A percentile compares a stretch with the other conserved stretches of the same genome.
Evolutionary conservation across 805 yeast genomes (phyloP).

Genomic region (Millerozyma acaciae): DNA sequence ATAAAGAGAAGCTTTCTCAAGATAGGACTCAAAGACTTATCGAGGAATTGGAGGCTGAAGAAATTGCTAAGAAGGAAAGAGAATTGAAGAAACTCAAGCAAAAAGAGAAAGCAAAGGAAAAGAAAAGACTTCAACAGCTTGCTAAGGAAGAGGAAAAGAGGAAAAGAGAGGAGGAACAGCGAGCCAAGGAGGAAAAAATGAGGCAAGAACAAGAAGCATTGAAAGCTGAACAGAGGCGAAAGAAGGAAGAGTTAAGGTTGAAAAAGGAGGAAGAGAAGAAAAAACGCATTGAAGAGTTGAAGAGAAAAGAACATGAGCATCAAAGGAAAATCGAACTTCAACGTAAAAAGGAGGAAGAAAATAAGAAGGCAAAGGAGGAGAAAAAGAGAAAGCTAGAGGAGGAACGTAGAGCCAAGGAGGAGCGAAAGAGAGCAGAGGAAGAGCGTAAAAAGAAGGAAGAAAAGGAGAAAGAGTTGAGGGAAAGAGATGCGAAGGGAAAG

Average conservation of each 20-base stretch:
- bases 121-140: conserved; percentile 56
- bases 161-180: conserved; percentile 52
- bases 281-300: conserved; percentile 37
- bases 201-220: conserved; percentile 30
- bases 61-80: conserved; percentile 56
- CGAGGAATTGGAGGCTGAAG: conserved; percentile 69
- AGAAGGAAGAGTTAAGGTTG: conserved; percentile 34
- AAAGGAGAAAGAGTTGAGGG: conserved; percentile 9
- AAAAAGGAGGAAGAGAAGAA: conserved; percentile 48
- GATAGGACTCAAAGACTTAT: conserved; percentile 61
- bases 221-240: conserved; percentile 34
- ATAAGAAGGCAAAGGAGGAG: conserved; percentile 22
- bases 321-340: conserved; percentile 28
- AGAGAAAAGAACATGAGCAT: conserved; percentile 30
- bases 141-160: conserved; percentile 61
- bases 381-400: conserved; percentile 21
- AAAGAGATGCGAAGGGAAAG: conserved; percentile 1
- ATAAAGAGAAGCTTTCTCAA: conserved; percentile 75
- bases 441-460: conserved; percentile 12
- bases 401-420: conserved; percentile 21
- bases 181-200: conserved; percentile 29
- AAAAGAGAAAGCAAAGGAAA: conserved; percentile 68
- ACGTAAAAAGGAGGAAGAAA: conserved; percentile 26
- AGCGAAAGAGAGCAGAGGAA: conserved; percentile 20
- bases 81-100: conserved; percentile 63